phyloP scores from a whole-genome alignment of 2,329 filamentous ascomycete species.

The Cladosporium sp. region DNA sequence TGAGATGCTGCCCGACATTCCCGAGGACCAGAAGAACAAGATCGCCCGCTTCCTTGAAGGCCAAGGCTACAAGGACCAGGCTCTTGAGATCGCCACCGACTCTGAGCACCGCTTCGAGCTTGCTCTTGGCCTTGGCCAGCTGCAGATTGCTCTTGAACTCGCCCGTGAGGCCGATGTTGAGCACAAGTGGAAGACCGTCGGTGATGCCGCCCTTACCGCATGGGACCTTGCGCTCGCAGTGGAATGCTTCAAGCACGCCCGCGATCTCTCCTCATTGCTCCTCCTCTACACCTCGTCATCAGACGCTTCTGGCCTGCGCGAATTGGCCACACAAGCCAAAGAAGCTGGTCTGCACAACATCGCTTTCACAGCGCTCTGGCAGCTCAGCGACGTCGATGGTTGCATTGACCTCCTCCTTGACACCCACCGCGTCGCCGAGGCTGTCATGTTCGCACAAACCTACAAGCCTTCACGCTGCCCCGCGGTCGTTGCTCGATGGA shows the following conservation, averaged over 20 bases:
- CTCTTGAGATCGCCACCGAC: conserved; percentile 90
- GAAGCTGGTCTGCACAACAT: conserved; percentile 84
- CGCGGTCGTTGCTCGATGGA: conserved; percentile 74
- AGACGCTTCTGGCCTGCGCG: conserved; percentile 70
- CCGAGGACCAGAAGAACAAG: conserved; percentile 94
- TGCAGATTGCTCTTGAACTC: conserved; percentile 82
- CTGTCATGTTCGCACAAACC: conserved; percentile 89
- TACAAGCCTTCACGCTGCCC: conserved; percentile 81
- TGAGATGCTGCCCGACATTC: conserved; percentile 80
- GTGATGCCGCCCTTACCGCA: conserved; percentile 79
- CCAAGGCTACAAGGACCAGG: conserved; percentile 94
- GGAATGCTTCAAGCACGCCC: conserved; percentile 89
- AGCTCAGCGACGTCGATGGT: conserved; percentile 76
- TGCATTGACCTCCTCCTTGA: conserved; percentile 78
- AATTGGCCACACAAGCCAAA: conserved; percentile 73
- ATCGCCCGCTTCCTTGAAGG: conserved; percentile 96
- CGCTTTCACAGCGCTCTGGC: conserved; percentile 87
- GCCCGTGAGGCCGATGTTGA: conserved; percentile 82
- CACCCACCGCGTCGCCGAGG: conserved; percentile 79
- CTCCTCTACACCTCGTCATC: conserved; percentile 85
- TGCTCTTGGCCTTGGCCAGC: conserved; percentile 76
- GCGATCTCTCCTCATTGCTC: conserved; percentile 84
- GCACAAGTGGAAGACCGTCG: conserved; percentile 98
- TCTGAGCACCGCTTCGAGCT: conserved; percentile 96
- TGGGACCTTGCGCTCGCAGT: conserved; percentile 90